These are phyloP conservation scores for Piromyces sp. DNA, from an alignment of 192 early-diverging fungal species.

Conservation along the genomic window DNA sequence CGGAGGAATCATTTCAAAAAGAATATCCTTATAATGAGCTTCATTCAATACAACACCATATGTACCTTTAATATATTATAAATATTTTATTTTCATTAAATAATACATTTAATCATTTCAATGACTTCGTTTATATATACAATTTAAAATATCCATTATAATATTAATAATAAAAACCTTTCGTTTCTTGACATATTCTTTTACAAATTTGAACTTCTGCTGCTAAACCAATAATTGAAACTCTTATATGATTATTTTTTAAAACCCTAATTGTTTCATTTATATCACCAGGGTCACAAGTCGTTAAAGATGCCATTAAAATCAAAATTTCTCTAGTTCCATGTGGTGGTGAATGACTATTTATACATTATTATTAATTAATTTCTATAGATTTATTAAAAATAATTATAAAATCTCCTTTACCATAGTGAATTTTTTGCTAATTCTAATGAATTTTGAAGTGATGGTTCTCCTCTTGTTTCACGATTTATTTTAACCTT, in stretches of 20 bases:
- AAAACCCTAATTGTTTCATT: constrained; percentile 56
- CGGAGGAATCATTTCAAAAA: constrained; percentile 79
- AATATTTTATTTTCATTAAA: too few species aligned
- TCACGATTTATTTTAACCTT: constrained; percentile 47
- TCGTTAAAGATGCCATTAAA: constrained; percentile 73
- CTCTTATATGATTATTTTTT: constrained; percentile 51
- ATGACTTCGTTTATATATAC: too few species aligned
- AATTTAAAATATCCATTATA: too few species aligned
- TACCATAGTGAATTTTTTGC: constrained; percentile 47
- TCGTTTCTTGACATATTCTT: constrained; percentile 52
- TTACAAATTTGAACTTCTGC: constrained; percentile 79
- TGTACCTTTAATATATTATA: constrained; percentile 19
- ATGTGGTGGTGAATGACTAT: constrained; percentile 69
- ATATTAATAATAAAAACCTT: constrained; percentile 19
- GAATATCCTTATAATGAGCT: constrained; percentile 57
- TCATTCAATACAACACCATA: constrained; percentile 76
- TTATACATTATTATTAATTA: too few species aligned
- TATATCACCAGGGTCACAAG: constrained; percentile 88
- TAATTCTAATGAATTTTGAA: constrained; percentile 84
- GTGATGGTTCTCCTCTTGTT: constrained; percentile 64
- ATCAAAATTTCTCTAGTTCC: constrained; percentile 73
- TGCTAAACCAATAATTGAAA: constrained; percentile 71
- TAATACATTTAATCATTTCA: too few species aligned
- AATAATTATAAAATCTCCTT: neutral
- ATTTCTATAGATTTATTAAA: neutral